Percentiles rank a stretch among this genome's conserved stretches.
phyloP scores from a whole-genome alignment of 2,329 filamentous ascomycete genomes.

The Esteya vermicola region DNA sequence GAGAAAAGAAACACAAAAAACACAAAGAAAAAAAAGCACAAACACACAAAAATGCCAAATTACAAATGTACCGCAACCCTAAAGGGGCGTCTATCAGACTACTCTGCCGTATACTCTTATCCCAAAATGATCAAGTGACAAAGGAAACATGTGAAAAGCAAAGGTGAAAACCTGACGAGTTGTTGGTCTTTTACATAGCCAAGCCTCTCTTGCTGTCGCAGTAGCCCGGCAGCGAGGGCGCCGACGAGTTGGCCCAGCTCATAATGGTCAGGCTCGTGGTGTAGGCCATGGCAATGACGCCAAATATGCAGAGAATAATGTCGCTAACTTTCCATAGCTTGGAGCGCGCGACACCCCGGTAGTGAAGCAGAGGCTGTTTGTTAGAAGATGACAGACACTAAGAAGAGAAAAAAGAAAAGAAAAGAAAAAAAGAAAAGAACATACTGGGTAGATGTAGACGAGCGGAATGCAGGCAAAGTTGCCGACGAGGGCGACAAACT shows the following conservation, averaged over 20 bases:
- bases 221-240: slow-evolving; percentile 33
- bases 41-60: not conserved
- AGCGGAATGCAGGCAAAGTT: slow-evolving; percentile 96
- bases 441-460: slow-evolving; percentile 94
- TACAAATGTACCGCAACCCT: too few relatives aligned
- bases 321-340: slow-evolving; percentile 57
- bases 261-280: slow-evolving; percentile 76
- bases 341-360: slow-evolving; percentile 61
- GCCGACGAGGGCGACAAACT: slow-evolving; percentile 91
- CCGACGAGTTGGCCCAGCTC: slow-evolving; percentile 59
- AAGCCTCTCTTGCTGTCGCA: slow-evolving; percentile 25
- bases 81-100: not conserved
- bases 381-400: not conserved
- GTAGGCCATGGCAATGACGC: slow-evolving; percentile 77
- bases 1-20: not conserved
- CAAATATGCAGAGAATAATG: slow-evolving; percentile 65
- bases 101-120: too few relatives aligned
- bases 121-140: too few relatives aligned
- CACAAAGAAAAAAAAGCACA: not conserved
- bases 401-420: slow-evolving; percentile 14
- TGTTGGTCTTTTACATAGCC: not conserved
- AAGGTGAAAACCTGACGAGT: too few relatives aligned
- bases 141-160: too few relatives aligned
- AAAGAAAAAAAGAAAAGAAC: slow-evolving; percentile 21
- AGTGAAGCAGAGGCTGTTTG: slow-evolving; percentile 72